phyloP scores from a whole-genome alignment of 2,329 filamentous ascomycete species.

The Cordyceps tenuipes region DNA sequence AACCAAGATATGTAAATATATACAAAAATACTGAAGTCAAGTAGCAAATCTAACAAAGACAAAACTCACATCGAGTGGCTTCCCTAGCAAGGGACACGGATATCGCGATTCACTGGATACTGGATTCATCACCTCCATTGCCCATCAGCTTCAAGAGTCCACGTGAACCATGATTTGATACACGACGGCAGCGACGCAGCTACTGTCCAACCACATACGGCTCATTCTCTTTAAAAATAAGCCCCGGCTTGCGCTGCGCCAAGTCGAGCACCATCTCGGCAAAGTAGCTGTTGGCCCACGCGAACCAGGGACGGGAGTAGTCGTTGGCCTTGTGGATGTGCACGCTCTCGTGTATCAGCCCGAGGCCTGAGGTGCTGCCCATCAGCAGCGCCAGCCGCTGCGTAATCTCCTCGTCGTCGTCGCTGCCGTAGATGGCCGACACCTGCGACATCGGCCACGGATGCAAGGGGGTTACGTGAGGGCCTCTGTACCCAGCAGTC shows the following conservation, averaged over 20 bases:
- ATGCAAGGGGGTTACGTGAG: slow-evolving; percentile 52
- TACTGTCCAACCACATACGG: slow-evolving; percentile 6
- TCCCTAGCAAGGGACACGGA: too few relatives aligned
- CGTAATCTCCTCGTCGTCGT: slow-evolving; percentile 27
- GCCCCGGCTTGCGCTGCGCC: slow-evolving; percentile 70
- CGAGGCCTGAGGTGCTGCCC: slow-evolving; percentile 31
- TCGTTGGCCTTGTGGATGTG: slow-evolving; percentile 31
- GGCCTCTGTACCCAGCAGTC: slow-evolving; percentile 36
- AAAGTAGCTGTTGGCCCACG: slow-evolving; percentile 35
- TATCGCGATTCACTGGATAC: too few relatives aligned
- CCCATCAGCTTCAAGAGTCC: neutral
- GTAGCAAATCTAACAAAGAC: too few relatives aligned
- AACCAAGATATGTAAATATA: neutral
- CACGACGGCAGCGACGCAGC: neutral
- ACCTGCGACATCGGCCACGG: slow-evolving; percentile 51
- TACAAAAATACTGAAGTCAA: too few relatives aligned
- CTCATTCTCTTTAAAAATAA: slow-evolving; percentile 41
- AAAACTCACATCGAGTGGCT: too few relatives aligned
- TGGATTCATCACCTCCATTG: neutral
- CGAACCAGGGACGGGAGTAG: slow-evolving; percentile 40
- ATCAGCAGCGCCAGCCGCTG: slow-evolving; percentile 30
- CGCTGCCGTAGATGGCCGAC: slow-evolving; percentile 42
- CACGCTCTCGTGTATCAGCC: slow-evolving; percentile 42
- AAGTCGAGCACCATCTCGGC: slow-evolving; percentile 55
- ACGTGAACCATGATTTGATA: neutral